Conservation (phyloP, 2,329 filamentous ascomycete species). For the Bipolaris victoriae region DNA sequence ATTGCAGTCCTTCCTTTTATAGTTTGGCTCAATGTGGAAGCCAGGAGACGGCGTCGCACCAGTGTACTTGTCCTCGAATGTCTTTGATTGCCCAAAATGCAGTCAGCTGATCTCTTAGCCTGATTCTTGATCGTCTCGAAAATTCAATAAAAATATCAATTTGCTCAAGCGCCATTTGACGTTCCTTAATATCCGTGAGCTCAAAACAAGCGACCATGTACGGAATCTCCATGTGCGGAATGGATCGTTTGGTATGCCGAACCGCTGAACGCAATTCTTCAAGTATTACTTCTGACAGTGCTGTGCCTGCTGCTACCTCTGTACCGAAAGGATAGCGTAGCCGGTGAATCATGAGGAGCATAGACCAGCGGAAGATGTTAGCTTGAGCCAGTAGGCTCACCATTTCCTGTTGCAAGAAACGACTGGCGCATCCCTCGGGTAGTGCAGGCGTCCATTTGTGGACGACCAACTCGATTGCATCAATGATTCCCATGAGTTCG, state of each 20-base stretch:
- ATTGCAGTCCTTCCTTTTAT: background rate
- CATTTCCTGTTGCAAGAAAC: slow-evolving; percentile 11
- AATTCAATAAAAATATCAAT: slow-evolving; percentile 1
- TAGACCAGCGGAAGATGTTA: slow-evolving; percentile 6
- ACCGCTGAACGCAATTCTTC: background rate
- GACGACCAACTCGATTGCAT: slow-evolving; percentile 5
- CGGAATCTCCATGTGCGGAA: background rate
- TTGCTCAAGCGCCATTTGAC: slow-evolving; percentile 5
- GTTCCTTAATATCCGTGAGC: background rate
- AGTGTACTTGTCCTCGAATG: slow-evolving; percentile 5
- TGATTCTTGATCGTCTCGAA: background rate
- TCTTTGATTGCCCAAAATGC: slow-evolving; percentile 14
- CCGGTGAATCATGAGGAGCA: slow-evolving; percentile 12
- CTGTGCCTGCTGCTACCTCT: background rate
- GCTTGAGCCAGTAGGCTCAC: slow-evolving; percentile 7
- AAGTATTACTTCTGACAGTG: slow-evolving; percentile 9
- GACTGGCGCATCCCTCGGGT: background rate
- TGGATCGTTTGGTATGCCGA: slow-evolving; percentile 1
- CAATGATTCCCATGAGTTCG: background rate
- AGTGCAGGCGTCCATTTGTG: slow-evolving; percentile 7
- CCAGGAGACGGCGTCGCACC: slow-evolving; percentile 10
- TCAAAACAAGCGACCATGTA: slow-evolving; percentile 12
- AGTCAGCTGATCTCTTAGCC: slow-evolving; percentile 5
- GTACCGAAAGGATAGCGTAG: slow-evolving; percentile 13
- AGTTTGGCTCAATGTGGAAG: background rate